Base-by-base conservation (phyloP, 345 rosid genomes). In the Hirschfeldia incana region DNA sequence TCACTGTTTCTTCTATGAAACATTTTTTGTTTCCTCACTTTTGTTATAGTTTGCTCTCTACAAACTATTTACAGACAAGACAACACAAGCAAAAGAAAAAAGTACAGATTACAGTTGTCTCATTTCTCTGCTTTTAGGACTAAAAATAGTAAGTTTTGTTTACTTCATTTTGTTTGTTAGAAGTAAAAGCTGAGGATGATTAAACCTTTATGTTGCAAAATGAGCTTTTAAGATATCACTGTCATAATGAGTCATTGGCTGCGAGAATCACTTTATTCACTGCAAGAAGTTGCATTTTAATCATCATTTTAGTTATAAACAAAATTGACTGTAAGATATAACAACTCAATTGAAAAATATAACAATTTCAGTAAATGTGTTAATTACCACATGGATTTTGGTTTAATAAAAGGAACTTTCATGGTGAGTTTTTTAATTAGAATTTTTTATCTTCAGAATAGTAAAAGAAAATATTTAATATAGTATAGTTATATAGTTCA, bases 111-210 rank as follows among this genome's bases (percentile, higher is more conserved):
- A 69, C 64, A 21, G 21, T 21, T 21, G 21, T 21, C 21, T 21
- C 21, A 72, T 59, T 65, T 78, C 73, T 78, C 69, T 78, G 78
- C 69, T 69, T 72, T 67, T 67, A 73, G 78, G 69, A 77, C 55
- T 42, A n/a, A 72, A 62, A 58, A 73, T 62, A 78, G 73, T 9
- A 73, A 59, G 69, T 73, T 67, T 73, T 73, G 73, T 59, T 61
- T 21, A 21, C 21, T 21, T 21, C 21, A 21, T 21, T 21, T 21
- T 21, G 21, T 21, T 57, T 72, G 42, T 28, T 59, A 57, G 73
- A 66, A 71, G 59, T 17, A 13, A 65, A 70, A 59, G 26, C 74
- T 49, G 21, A 21, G 21, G 21, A 21, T 21, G 21, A 21, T 21
- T 21, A 21, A 21, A 21, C 21, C 21, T 21, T 21, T 21, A 21